Base-by-base conservation (phyloP, 345 rosid genomes). In the Boechera retrofracta region DNA sequence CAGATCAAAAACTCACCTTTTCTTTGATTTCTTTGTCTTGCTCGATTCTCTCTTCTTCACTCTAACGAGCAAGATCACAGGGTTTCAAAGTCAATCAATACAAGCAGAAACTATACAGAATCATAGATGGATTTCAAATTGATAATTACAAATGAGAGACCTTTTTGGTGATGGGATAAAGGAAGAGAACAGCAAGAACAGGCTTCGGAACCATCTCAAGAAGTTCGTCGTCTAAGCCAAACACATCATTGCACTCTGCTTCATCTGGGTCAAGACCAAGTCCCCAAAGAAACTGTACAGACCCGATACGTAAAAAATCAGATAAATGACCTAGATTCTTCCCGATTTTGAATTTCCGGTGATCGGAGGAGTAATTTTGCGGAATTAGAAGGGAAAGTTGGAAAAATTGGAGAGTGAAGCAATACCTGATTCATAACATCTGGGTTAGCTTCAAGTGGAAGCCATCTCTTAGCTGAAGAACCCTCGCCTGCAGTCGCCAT, bases 381-480 rank as follows among this genome's bases (percentile, higher is more conserved):
- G 57, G 54, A n/a, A 58, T 7, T 4, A 32, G 28, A 53, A 38
- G 0, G 8, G 32, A 21, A 32, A 38, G 4, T 4, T 24, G 1
- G n/a, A 24, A 29, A 36, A 36, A 5, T 2, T 0, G 33, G 51
- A 11, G 32, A 11, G 66, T 29, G 15, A 7, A 29, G 41, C 7
- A 32, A 48, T n/a, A 89, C 99, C 99, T 92, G 99, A 84, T 92
- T 92, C 94, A 95, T 92, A 54, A 95, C 89, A 15, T 92, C 94
- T 5, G 98, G 99, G 62, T 95, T 95, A 75, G 99, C 97, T 86
- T 95, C 99, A 42, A 95, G 93, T 77, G 98, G 99, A 85, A 95
- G 99, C 99, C 99, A 92, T 80, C 88, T 81, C 86, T 91, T 90
- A 55, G 91, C 77, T 58, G 87, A 77, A 49, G 91, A 79, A 66